Evolutionary conservation across 768 basidiomycete species (phyloP).

Genomic region (Leccinum subgranulosum): DNA sequence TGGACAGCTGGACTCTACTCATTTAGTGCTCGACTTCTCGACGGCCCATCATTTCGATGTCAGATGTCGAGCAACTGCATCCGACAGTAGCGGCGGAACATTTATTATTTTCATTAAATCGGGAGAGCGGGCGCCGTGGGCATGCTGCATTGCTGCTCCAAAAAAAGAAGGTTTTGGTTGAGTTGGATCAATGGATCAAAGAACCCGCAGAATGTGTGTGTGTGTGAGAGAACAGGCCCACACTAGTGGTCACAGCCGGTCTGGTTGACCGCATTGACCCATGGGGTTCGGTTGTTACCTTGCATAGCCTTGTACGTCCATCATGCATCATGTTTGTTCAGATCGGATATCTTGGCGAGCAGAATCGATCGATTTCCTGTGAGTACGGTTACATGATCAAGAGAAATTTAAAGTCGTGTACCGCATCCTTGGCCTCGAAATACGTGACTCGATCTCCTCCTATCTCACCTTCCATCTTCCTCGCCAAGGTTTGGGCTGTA

Average conservation of each 20-base stretch:
- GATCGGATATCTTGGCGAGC: neutral
- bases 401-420: constrained; percentile 58
- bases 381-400: constrained; percentile 29
- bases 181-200: neutral
- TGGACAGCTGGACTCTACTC: neutral
- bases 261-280: neutral
- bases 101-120: neutral
- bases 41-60: neutral
- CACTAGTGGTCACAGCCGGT: neutral
- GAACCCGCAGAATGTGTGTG: neutral
- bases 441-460: constrained; percentile 43
- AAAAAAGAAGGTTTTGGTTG: neutral
- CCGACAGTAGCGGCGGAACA: neutral
- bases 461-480: constrained; percentile 50
- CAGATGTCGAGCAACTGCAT: neutral
- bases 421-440: constrained; percentile 47
- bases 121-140: neutral
- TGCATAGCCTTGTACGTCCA: neutral
- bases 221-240: neutral
- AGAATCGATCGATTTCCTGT: neutral
- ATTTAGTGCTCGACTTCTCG: neutral
- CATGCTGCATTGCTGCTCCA: neutral
- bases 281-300: neutral
- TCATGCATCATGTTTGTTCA: neutral
- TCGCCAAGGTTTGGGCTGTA: constrained; percentile 41